Conservation (phyloP, 192 early-diverging fungal species). For the Podila clonocystis region DNA sequence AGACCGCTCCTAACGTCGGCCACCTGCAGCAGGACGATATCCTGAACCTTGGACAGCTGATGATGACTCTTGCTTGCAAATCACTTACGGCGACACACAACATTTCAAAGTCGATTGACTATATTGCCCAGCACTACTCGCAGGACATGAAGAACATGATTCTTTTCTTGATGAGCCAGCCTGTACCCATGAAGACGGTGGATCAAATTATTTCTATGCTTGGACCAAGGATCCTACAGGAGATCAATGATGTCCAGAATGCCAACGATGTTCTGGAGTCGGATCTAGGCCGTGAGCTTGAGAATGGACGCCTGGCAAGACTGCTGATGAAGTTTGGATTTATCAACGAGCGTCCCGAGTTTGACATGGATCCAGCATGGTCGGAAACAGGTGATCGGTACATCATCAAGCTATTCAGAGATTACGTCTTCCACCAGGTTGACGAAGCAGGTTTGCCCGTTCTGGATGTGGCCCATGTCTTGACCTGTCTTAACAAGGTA, state of each 20-base stretch:
- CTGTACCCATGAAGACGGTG: conserved; percentile 74
- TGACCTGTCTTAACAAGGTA: conserved; percentile 92
- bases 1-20: conserved; percentile 70
- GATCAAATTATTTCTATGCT: conserved; percentile 85
- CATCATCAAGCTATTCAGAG: conserved; percentile 96
- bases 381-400: conserved; percentile 99
- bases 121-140: conserved; percentile 79
- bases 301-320: conserved; percentile 92
- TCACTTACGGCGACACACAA: conserved; percentile 74
- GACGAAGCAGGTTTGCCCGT: conserved; percentile 84
- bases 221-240: conserved; percentile 77
- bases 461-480: conserved; percentile 91
- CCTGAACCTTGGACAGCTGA: conserved; percentile 81
- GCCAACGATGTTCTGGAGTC: conserved; percentile 84
- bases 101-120: conserved; percentile 79
- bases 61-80: conserved; percentile 82
- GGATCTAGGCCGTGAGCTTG: conserved; percentile 84
- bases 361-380: conserved; percentile 92
- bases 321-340: conserved; percentile 92
- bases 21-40: conserved; percentile 85
- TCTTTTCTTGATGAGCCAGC: conserved; percentile 81
- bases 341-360: conserved; percentile 67
- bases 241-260: conserved; percentile 78
- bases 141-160: conserved; percentile 87
- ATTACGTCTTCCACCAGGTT: conserved; percentile 98